Conservation (phyloP, 2,329 filamentous ascomycete species). For the Elsinoe batatas region DNA sequence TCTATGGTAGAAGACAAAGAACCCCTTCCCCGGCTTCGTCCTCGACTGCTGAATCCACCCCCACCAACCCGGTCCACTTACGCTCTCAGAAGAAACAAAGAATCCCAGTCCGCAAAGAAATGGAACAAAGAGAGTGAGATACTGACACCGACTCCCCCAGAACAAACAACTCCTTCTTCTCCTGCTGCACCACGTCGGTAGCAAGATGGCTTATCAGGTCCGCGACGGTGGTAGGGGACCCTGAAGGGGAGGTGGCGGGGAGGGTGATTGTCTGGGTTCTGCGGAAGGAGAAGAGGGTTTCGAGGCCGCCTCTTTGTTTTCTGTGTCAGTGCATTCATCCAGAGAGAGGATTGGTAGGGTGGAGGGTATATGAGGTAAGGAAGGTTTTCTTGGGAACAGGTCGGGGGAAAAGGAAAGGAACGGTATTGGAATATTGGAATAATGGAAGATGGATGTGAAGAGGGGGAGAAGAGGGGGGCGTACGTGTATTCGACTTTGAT, state of each 20-base stretch:
- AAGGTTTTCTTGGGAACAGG: constrained; percentile 14
- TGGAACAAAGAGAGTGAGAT: background rate
- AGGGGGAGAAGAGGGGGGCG: constrained; percentile 19
- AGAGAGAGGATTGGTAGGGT: background rate
- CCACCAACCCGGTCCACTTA: no score
- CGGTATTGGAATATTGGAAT: no score
- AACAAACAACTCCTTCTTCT: constrained; percentile 78
- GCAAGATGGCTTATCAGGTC: constrained; percentile 73
- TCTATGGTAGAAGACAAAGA: no score
- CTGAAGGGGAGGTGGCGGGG: constrained; percentile 51
- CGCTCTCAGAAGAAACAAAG: no score
- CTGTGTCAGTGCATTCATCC: background rate
- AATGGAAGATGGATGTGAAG: no score
- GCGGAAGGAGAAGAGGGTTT: constrained; percentile 84
- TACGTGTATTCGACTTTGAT: constrained; percentile 61
- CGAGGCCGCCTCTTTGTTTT: constrained; percentile 62
- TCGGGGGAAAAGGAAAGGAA: no score
- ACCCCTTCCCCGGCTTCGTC: no score
- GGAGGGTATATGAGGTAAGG: constrained; percentile 27
- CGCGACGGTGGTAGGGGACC: constrained; percentile 56
- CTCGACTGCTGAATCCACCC: no score
- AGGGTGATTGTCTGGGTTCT: constrained; percentile 61
- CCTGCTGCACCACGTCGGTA: constrained; percentile 73
- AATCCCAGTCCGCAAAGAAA: no score
- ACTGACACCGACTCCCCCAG: constrained; percentile 80